These are phyloP conservation scores for Chalciporus piperatus DNA, from an alignment of 768 basidiomycete species.

Conservation along the genomic window DNA sequence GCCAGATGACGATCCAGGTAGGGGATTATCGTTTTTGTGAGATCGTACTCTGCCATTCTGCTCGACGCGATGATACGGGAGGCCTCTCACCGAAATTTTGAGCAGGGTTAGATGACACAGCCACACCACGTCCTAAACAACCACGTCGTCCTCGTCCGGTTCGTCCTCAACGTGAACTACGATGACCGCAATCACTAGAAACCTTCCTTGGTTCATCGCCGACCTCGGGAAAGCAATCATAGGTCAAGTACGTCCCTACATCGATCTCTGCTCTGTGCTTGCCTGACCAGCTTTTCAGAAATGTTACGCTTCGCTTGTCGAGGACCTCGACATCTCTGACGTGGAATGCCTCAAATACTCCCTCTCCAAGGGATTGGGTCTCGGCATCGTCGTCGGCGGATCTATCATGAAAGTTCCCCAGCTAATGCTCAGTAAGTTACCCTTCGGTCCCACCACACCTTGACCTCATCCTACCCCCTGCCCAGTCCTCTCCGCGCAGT, in stretches of 20 bases:
- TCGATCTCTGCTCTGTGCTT: background rate
- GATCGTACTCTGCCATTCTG: conserved; percentile 85
- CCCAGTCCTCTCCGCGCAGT: conserved; percentile 66
- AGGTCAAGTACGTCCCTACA: conserved; percentile 55
- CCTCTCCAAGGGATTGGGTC: conserved; percentile 86
- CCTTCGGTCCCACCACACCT: background rate
- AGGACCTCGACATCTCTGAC: conserved; percentile 76
- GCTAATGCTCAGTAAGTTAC: conserved; percentile 68
- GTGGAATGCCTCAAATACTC: conserved; percentile 87
- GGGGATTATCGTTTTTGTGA: conserved; percentile 86
- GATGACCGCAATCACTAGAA: conserved; percentile 78
- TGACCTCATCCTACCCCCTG: background rate
- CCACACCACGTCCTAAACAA: conserved; percentile 16
- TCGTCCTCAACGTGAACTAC: conserved; percentile 16
- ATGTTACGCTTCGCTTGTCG: conserved; percentile 88
- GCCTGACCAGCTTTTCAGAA: conserved; percentile 47
- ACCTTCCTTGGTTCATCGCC: conserved; percentile 82
- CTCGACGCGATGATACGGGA: background rate
- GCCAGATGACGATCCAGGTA: conserved; percentile 94
- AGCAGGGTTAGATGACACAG: conserved; percentile 16
- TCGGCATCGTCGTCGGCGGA: conserved; percentile 91
- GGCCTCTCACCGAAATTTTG: conserved; percentile 18
- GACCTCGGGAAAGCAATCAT: conserved; percentile 80
- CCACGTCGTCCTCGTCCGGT: background rate
- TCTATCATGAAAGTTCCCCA: conserved; percentile 97